Conservation (phyloP, 495 filamentous ascomycete species). For the Penicillium samsonianum region DNA sequence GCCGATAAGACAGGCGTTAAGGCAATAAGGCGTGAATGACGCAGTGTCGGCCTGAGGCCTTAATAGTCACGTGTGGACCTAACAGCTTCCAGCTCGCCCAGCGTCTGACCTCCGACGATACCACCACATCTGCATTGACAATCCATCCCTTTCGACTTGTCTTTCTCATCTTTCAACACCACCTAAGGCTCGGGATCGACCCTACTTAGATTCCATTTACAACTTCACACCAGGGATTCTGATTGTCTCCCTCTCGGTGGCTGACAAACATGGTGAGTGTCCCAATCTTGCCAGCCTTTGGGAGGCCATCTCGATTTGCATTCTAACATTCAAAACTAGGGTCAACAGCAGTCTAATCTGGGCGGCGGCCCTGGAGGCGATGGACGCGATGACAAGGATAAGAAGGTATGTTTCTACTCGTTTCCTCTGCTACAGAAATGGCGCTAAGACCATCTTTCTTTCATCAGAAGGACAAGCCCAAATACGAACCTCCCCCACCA, state of each 20-base stretch:
- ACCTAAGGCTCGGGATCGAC: conserved; percentile 5
- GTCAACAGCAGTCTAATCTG: conserved; percentile 85
- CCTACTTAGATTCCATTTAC: background rate
- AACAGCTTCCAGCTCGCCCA: conserved; percentile 34
- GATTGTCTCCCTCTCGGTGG: conserved; percentile 23
- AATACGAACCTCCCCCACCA: conserved; percentile 96
- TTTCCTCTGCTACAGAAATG: background rate
- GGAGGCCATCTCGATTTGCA: conserved; percentile 12
- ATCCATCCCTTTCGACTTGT: conserved; percentile 24
- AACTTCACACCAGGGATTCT: conserved; percentile 8
- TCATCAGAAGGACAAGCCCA: conserved; percentile 93
- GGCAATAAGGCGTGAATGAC: conserved; percentile 29
- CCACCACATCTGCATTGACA: conserved; percentile 19
- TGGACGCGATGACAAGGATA: conserved; percentile 85
- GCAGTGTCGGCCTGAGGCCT: conserved; percentile 25
- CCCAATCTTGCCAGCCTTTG: conserved; percentile 11
- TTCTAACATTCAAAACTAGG: conserved; percentile 39
- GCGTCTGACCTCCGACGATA: conserved; percentile 19
- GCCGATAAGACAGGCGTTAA: conserved; percentile 13
- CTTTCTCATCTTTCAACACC: conserved; percentile 9
- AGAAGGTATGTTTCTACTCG: conserved; percentile 67
- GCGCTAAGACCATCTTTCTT: conserved; percentile 21
- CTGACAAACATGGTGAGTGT: conserved; percentile 42
- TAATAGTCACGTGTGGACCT: conserved; percentile 23
- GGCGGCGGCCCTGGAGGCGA: conserved; percentile 70